A percentile compares a stretch with the other conserved stretches of the same genome.
Evolutionary conservation across 106 monocot species (phyloP).

Genomic region (Vanilla planifolia): DNA sequence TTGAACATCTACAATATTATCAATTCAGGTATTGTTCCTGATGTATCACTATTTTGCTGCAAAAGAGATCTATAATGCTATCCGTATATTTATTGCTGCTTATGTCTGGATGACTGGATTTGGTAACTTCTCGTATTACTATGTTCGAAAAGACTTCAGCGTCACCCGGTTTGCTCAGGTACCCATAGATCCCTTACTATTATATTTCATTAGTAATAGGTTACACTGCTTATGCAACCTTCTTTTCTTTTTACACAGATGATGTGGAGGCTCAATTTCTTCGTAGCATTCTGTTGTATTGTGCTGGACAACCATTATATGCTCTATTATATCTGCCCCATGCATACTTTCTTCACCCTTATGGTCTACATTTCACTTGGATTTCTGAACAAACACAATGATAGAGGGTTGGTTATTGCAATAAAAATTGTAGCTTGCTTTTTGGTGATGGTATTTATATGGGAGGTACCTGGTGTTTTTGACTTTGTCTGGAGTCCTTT

Average conservation of each 20-base stretch:
- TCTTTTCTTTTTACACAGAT: constrained; percentile 18
- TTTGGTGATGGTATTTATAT: constrained; percentile 30
- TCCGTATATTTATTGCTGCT: constrained; percentile 38
- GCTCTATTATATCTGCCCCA: constrained; percentile 43
- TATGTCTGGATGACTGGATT: constrained; percentile 48
- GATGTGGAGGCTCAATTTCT: constrained; percentile 45
- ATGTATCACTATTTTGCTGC: constrained; percentile 47
- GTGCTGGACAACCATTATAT: constrained; percentile 36
- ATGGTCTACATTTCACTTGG: constrained; percentile 32
- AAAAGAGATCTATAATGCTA: constrained; percentile 33
- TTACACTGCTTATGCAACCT: background rate
- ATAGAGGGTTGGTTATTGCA: constrained; percentile 24
- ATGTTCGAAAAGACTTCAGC: constrained; percentile 43
- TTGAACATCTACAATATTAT: background rate
- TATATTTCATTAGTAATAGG: background rate
- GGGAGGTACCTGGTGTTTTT: constrained; percentile 44
- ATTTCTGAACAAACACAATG: constrained; percentile 33
- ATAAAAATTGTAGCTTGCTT: constrained; percentile 27
- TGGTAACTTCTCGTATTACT: constrained; percentile 42
- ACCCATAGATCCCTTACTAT: background rate
- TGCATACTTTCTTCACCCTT: constrained; percentile 43
- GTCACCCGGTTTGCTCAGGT: constrained; percentile 8
- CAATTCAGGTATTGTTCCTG: constrained; percentile 27
- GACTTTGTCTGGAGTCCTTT: constrained; percentile 37
- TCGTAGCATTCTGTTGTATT: constrained; percentile 37